phyloP scores from a whole-genome alignment of 371 early-diverging fungal genomes.

The Mortierella polycephala region DNA sequence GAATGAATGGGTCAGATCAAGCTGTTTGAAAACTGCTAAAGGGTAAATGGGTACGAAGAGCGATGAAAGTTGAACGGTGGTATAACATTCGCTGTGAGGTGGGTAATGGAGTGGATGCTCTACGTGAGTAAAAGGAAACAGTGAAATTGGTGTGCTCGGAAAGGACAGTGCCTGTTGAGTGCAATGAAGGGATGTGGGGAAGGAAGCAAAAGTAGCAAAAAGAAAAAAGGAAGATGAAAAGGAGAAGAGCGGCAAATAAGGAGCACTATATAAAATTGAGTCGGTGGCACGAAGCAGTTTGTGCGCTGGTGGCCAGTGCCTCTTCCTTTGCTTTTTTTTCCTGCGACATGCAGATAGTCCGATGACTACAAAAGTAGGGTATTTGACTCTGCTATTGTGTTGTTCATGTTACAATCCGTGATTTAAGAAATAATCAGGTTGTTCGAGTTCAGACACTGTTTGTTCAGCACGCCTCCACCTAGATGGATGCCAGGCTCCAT shows the following conservation, averaged over 20 bases:
- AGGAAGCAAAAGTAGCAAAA: not conserved
- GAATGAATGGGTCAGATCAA: too few relatives aligned
- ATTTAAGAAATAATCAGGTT: not conserved
- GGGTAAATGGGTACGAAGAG: too few relatives aligned
- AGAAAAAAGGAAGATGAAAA: not conserved
- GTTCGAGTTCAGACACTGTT: too few relatives aligned
- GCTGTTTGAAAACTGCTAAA: too few relatives aligned
- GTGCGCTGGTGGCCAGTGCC: constrained; percentile 7
- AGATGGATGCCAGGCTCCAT: too few relatives aligned
- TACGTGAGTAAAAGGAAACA: too few relatives aligned
- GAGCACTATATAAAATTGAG: not conserved
- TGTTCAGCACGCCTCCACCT: too few relatives aligned
- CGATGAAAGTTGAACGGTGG: too few relatives aligned
- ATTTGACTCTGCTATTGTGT: not conserved
- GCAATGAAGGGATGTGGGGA: not conserved
- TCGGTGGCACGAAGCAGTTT: constrained; percentile 25
- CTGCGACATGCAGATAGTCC: not conserved
- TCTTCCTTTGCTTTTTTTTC: constrained; percentile 7
- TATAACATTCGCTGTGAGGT: too few relatives aligned
- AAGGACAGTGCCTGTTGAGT: not conserved
- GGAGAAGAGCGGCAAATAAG: not conserved
- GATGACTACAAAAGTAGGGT: too few relatives aligned
- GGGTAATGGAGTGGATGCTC: too few relatives aligned
- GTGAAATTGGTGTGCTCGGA: not conserved
- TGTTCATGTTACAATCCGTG: not conserved